These are phyloP conservation scores for Helminthosporium solani DNA, from an alignment of 2,329 filamentous ascomycete genomes.

Conservation along the genomic window DNA sequence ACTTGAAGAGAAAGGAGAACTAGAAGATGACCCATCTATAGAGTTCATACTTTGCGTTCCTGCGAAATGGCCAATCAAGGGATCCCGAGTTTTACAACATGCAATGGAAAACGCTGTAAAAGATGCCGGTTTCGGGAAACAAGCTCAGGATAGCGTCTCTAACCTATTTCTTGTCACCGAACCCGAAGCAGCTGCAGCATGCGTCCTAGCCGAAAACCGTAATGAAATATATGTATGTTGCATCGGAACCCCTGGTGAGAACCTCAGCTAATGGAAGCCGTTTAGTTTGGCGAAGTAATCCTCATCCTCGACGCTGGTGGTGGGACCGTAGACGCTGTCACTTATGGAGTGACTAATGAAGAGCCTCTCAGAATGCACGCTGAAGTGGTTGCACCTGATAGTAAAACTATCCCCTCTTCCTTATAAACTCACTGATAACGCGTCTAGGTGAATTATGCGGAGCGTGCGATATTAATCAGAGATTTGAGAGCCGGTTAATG, in stretches of 20 bases:
- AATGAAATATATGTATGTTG: conserved; percentile 14
- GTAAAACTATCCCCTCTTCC: conserved; percentile 7
- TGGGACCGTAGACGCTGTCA: conserved; percentile 20
- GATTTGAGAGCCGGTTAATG: conserved; percentile 19
- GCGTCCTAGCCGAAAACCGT: conserved; percentile 13
- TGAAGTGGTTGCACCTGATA: conserved; percentile 15
- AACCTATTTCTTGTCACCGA: conserved; percentile 23
- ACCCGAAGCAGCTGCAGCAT: conserved; percentile 23
- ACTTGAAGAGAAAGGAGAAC: conserved; percentile 3
- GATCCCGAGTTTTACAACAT: conserved; percentile 17
- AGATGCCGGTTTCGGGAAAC: conserved; percentile 8
- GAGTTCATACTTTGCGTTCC: conserved; percentile 21
- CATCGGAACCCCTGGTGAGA: not conserved
- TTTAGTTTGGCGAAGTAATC: conserved; percentile 11
- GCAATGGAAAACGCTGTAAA: conserved; percentile 15
- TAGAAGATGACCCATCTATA: conserved; percentile 5
- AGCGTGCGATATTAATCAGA: conserved; percentile 35
- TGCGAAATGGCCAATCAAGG: conserved; percentile 18
- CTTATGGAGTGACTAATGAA: conserved; percentile 10
- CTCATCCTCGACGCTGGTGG: conserved; percentile 21
- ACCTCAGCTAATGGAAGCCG: not conserved
- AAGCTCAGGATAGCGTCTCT: conserved; percentile 4
- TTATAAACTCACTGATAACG: not conserved
- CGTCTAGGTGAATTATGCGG: conserved; percentile 34
- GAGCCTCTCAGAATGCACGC: conserved; percentile 10